These are phyloP conservation scores for Periconia digitata DNA, from an alignment of 2,329 filamentous ascomycete genomes.

Conservation along the genomic window DNA sequence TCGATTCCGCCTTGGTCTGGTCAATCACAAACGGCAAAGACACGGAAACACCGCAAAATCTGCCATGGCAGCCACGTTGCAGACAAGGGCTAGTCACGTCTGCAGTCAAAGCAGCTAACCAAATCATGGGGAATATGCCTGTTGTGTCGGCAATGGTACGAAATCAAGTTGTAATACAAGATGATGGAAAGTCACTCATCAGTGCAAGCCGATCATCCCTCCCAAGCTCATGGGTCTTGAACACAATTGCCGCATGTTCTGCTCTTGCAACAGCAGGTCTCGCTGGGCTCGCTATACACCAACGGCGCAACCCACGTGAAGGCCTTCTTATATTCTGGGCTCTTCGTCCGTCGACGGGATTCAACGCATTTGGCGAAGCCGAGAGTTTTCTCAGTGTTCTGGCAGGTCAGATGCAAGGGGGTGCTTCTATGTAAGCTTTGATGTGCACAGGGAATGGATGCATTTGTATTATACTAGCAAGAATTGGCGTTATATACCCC, in stretches of 20 bases:
- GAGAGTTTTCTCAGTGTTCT: constrained; percentile 35
- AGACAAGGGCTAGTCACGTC: constrained; percentile 12
- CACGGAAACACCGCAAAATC: constrained; percentile 3
- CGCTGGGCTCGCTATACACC: constrained; percentile 31
- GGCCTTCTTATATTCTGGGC: constrained; percentile 40
- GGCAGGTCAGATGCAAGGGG: constrained; percentile 25
- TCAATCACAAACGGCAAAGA: constrained; percentile 19
- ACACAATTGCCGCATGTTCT: constrained; percentile 24
- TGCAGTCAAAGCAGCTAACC: constrained; percentile 15
- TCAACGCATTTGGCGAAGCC: constrained; percentile 31
- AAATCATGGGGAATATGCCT: constrained; percentile 26
- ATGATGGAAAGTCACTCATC: constrained; percentile 8
- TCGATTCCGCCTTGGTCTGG: constrained; percentile 30
- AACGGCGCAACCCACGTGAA: constrained; percentile 34
- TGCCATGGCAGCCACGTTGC: constrained; percentile 30
- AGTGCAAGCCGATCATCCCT: constrained; percentile 23
- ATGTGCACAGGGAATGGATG: background rate
- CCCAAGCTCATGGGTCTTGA: constrained; percentile 30
- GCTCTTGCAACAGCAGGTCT: constrained; percentile 25
- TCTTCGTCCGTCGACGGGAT: constrained; percentile 22
- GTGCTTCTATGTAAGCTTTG: background rate
- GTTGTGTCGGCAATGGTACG: constrained; percentile 22
- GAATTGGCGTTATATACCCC: constrained; percentile 9
- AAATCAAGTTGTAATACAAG: constrained; percentile 10
- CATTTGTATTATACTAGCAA: background rate